These are phyloP conservation scores for Cryptosporidium meleagridis DNA, from an alignment of 169 alveolate genomes.

Conservation along the genomic window DNA sequence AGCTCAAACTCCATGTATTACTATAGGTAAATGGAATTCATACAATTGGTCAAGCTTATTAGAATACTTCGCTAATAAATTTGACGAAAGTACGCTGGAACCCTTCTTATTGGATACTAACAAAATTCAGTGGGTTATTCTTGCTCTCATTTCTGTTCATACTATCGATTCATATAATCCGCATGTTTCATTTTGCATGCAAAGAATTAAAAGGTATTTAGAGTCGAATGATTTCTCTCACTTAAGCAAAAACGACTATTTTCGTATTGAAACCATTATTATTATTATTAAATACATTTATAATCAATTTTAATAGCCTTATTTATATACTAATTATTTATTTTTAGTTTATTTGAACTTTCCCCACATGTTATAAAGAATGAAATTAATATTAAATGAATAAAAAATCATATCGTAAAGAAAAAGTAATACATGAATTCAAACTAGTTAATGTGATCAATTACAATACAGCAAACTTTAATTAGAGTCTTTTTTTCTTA, in stretches of 20 bases:
- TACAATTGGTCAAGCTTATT: conserved; percentile 52
- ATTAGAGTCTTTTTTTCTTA: no score
- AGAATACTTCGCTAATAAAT: conserved; percentile 27
- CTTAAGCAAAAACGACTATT: background rate
- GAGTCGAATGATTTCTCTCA: conserved; percentile 16
- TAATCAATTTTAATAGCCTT: conserved; percentile 5
- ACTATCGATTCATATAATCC: conserved; percentile 34
- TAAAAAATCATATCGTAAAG: no score
- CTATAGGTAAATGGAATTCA: conserved; percentile 66
- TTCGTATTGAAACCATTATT: conserved; percentile 37
- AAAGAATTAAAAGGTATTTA: conserved; percentile 39
- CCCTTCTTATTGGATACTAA: background rate
- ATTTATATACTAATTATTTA: background rate
- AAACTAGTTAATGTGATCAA: no score
- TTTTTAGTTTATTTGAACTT: background rate
- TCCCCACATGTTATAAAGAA: background rate
- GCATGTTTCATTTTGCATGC: conserved; percentile 46
- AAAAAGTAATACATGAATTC: background rate
- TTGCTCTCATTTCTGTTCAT: conserved; percentile 34
- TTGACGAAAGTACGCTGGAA: background rate
- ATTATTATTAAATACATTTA: conserved; percentile 48
- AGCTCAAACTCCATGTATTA: conserved; percentile 1
- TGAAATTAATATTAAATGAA: background rate
- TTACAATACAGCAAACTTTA: no score
- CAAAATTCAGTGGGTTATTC: conserved; percentile 10